Percentiles rank a stretch among this genome's conserved stretches.
phyloP scores from a whole-genome alignment of 108 stramenopile species.

The Skeletonema potamos region DNA sequence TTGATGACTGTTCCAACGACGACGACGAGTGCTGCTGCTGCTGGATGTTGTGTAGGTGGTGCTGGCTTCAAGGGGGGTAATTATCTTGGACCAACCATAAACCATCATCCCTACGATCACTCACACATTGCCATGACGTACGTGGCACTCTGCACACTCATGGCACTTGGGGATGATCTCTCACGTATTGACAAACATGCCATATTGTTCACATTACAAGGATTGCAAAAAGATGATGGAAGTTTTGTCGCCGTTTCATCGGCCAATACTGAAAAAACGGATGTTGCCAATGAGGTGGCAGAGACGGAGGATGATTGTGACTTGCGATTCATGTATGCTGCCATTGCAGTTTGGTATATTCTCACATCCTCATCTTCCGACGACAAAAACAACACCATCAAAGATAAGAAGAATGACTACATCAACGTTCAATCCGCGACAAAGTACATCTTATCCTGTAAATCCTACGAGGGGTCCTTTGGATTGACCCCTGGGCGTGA shows the following conservation, averaged over 20 bases:
- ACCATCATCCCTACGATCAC: constrained; percentile 45
- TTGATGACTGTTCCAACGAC: constrained; percentile 35
- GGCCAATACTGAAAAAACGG: neutral
- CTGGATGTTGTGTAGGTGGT: neutral
- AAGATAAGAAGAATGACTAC: no score
- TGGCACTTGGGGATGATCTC: constrained; percentile 68
- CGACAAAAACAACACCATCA: constrained; percentile 34
- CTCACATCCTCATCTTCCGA: constrained; percentile 33
- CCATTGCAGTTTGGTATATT: constrained; percentile 67
- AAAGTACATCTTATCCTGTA: constrained; percentile 52
- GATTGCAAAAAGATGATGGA: constrained; percentile 55
- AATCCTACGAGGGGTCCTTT: constrained; percentile 73
- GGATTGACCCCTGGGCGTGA: constrained; percentile 69
- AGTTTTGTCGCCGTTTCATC: constrained; percentile 40
- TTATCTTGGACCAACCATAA: constrained; percentile 47
- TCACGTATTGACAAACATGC: constrained; percentile 44
- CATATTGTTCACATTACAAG: constrained; percentile 40
- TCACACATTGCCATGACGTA: constrained; percentile 86
- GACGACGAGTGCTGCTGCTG: neutral
- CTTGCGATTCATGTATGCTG: constrained; percentile 90
- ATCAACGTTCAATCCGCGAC: constrained; percentile 30
- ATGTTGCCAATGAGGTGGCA: neutral
- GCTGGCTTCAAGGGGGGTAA: constrained; percentile 68
- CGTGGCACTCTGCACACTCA: constrained; percentile 71
- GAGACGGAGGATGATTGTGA: constrained; percentile 65